phyloP scores from a whole-genome alignment of 139 green algal species.

The Coelastrella sp. region DNA sequence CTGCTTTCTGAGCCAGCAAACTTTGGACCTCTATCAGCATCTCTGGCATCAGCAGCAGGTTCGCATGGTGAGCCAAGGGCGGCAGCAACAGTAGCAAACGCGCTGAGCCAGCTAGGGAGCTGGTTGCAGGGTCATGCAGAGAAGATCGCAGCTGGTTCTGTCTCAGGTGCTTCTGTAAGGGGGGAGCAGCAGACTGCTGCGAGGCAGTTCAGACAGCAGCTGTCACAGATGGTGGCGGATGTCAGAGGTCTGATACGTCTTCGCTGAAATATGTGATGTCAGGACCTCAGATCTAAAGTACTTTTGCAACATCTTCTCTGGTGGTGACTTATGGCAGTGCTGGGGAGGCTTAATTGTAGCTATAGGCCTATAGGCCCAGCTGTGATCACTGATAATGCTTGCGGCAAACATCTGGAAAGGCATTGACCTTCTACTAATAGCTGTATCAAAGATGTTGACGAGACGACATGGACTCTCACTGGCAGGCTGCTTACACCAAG shows the following conservation, averaged over 20 bases:
- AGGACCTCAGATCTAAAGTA: no score
- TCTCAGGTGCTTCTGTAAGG: not conserved
- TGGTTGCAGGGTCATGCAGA: conserved; percentile 30
- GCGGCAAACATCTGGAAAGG: not conserved
- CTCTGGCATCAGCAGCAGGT: conserved; percentile 4
- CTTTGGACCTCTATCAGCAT: conserved; percentile 55
- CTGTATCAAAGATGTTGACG: no score
- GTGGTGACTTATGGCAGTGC: no score
- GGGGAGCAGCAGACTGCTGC: not conserved
- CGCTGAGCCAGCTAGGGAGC: conserved; percentile 17
- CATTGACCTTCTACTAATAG: no score
- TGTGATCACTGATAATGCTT: not conserved
- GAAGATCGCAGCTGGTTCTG: conserved; percentile 1
- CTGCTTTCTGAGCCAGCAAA: conserved; percentile 62
- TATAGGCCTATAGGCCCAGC: no score
- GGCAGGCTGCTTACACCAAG: no score
- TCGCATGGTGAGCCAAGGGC: conserved; percentile 24
- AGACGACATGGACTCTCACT: no score
- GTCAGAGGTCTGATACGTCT: conserved; percentile 31
- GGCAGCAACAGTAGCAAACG: not conserved
- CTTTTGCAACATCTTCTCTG: no score
- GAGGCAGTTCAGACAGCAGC: conserved; percentile 40
- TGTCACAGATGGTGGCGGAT: conserved; percentile 44
- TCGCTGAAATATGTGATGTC: not conserved
- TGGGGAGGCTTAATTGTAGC: no score